Evolutionary conservation across 1,139 yeast genomes (phyloP).

Genomic region (Geotrichum europaeum): DNA sequence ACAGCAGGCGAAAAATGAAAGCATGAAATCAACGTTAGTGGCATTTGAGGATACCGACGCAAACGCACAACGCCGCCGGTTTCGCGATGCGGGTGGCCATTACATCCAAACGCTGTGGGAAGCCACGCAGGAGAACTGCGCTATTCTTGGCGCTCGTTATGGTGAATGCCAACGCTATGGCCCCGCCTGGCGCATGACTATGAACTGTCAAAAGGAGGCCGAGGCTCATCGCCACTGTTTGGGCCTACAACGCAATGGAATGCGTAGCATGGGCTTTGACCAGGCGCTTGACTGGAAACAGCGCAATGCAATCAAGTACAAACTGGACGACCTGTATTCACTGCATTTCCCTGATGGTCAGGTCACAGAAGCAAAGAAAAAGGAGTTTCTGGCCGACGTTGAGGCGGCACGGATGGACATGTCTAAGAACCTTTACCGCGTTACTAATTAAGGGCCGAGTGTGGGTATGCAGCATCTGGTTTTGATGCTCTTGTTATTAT

Average conservation of each 20-base stretch:
- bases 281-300: constrained; percentile 27
- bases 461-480: neutral
- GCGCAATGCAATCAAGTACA: constrained; percentile 28
- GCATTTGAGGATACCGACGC: constrained; percentile 15
- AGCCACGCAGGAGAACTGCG: constrained; percentile 18
- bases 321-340: constrained; percentile 35
- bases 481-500: neutral
- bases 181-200: constrained; percentile 15
- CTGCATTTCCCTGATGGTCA: constrained; percentile 28
- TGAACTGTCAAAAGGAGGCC: constrained; percentile 13
- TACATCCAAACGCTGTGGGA: constrained; percentile 17
- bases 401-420: constrained; percentile 18
- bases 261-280: constrained; percentile 32
- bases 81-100: constrained; percentile 8
- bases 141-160: constrained; percentile 12
- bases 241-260: constrained; percentile 34
- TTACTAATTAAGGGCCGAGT: neutral
- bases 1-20: neutral
- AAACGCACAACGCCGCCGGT: constrained; percentile 10
- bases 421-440: constrained; percentile 12
- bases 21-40: constrained; percentile 2
- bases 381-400: constrained; percentile 22
- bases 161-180: constrained; percentile 18
- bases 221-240: constrained; percentile 26
- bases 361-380: constrained; percentile 24